Evolutionary conservation across 495 filamentous ascomycete genomes (phyloP).

Genomic region (Filosporella fistucella): DNA sequence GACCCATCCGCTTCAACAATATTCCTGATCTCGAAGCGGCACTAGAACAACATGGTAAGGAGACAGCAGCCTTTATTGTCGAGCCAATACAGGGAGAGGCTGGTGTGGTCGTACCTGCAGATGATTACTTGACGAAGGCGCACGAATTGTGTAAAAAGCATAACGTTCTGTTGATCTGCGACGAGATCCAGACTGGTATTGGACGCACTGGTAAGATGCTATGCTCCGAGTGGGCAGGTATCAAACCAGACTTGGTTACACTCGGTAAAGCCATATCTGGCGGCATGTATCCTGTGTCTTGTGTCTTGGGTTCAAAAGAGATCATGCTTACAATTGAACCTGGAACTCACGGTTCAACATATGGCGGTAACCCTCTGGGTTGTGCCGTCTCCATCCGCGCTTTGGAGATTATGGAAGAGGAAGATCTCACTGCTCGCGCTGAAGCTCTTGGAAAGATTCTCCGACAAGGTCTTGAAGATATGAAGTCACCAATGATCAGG

Average conservation of each 20-base stretch:
- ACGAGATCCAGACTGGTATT: slow-evolving; percentile 98
- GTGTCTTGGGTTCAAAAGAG: slow-evolving; percentile 82
- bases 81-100: slow-evolving; percentile 99
- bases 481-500: slow-evolving; percentile 77
- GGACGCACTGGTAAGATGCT: slow-evolving; percentile 90
- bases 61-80: slow-evolving; percentile 90
- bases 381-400: slow-evolving; percentile 95
- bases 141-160: slow-evolving; percentile 85
- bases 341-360: slow-evolving; percentile 94
- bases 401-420: slow-evolving; percentile 90
- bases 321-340: slow-evolving; percentile 98
- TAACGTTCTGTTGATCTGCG: slow-evolving; percentile 92
- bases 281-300: slow-evolving; percentile 97
- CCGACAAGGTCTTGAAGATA: slow-evolving; percentile 62
- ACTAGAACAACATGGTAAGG: slow-evolving; percentile 72
- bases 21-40: slow-evolving; percentile 75
- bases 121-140: slow-evolving; percentile 80
- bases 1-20: slow-evolving; percentile 80
- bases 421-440: slow-evolving; percentile 77
- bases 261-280: slow-evolving; percentile 97
- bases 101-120: slow-evolving; percentile 91
- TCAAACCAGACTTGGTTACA: slow-evolving; percentile 92
- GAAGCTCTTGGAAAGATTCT: slow-evolving; percentile 80
- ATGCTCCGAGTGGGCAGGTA: slow-evolving; percentile 88
- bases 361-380: slow-evolving; percentile 95